Percentiles rank a stretch among this genome's conserved stretches.
phyloP scores from a whole-genome alignment of 306 rosid species.

The Chamaecrista fasciculata region DNA sequence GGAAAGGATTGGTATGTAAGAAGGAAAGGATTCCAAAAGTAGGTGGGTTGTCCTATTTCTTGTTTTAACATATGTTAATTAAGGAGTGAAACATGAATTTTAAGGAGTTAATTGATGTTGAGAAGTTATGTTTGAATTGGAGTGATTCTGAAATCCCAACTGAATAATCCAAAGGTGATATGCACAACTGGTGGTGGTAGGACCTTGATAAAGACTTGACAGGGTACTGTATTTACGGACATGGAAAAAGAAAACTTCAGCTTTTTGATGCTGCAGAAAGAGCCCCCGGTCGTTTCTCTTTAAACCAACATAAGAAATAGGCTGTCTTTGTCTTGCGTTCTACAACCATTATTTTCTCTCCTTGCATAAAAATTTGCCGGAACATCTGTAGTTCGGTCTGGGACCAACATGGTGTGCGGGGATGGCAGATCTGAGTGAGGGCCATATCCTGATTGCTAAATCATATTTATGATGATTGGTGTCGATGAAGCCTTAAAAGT shows the following conservation, averaged over 20 bases:
- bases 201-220: constrained; percentile 21
- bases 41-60: constrained; percentile 27
- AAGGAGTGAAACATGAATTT: neutral
- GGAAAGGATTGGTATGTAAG: too few species aligned
- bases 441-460: constrained; percentile 64
- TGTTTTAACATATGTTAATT: neutral
- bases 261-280: constrained; percentile 27
- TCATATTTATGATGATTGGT: too few species aligned
- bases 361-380: constrained; percentile 22
- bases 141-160: neutral
- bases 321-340: constrained; percentile 20
- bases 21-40: too few species aligned
- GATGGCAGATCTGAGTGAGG: constrained; percentile 53
- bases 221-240: constrained; percentile 31
- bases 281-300: constrained; percentile 41
- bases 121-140: constrained; percentile 2
- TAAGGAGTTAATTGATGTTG: constrained; percentile 18
- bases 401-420: constrained; percentile 44
- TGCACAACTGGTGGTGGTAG: constrained; percentile 18
- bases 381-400: constrained; percentile 39
- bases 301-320: constrained; percentile 19
- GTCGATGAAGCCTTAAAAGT: too few species aligned
- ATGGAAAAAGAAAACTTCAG: constrained; percentile 24
- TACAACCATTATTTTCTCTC: neutral
- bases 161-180: neutral